Base-by-base conservation (phyloP, 2,329 filamentous ascomycete genomes). In the Monosporascus sp. region DNA sequence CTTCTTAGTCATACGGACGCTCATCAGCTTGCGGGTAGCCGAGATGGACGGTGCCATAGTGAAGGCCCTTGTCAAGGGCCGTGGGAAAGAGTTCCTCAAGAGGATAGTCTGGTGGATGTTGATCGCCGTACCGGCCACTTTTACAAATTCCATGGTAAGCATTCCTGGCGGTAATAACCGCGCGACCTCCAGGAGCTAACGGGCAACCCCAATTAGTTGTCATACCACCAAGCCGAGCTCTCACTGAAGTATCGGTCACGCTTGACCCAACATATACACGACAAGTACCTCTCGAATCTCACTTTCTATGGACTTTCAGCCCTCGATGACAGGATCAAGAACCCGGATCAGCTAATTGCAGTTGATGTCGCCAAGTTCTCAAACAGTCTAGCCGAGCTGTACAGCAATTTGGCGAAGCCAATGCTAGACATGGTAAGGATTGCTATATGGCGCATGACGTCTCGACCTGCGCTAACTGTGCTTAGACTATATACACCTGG, bases 51-150 rank as follows among this genome's bases (percentile, higher is more conserved):
- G 94, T 46, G 86, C 86, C 56, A 83, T 99, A 55, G 94, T 99
- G 54, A 96, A 94, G 73, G 92, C 85, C 59, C 75, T 99, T 52
- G 92, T 99, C 46, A 87, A 91, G 70, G 94, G 94, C 2, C 94
- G 87, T 61, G 94, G 93, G 17, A 89, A 85, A 70, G 91, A 96
- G 60, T 99, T 99, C 61, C 67, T 97, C 63, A 85, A 86, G 62
- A 86, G 90, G 0, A 85, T 99, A 62, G 82, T 95, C 6, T 97
- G 93, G 91, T 99, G 94, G 94, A 99, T 99, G 94, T 70, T 93
- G 52, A 94, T 99, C 60, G 93, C 94, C 25, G 81, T 99, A 17
- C 94, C 94, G 9, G 94, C 94, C 1, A 97, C 94, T 0, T 97
- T 97, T 69, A 99, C 94, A 41, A 99, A 99, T 72, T 97, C 92